Percentiles rank a stretch among this genome's conserved stretches.
These are phyloP conservation scores for Aspergillus ustus DNA, from an alignment of 2,329 filamentous ascomycete genomes.

Conservation along the genomic window DNA sequence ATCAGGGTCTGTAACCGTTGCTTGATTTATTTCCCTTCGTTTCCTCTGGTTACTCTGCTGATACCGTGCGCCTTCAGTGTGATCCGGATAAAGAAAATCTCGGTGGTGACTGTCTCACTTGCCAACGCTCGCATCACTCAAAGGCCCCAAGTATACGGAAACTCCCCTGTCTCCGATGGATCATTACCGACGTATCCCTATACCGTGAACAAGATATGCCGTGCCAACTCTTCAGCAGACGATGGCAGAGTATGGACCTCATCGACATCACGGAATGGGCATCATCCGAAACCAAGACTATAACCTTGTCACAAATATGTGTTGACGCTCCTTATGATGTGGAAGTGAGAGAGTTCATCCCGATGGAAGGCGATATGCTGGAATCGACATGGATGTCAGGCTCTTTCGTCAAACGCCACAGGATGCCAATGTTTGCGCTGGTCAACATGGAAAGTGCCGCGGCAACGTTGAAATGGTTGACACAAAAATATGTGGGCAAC, in stretches of 20 bases:
- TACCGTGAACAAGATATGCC: conserved; percentile 20
- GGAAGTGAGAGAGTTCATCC: conserved; percentile 14
- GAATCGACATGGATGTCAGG: conserved; percentile 13
- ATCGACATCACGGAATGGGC: conserved; percentile 20
- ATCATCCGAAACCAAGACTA: conserved; percentile 15
- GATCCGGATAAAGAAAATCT: conserved; percentile 14
- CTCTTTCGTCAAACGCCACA: conserved; percentile 5
- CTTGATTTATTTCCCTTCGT: background rate
- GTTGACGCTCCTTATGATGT: conserved; percentile 16
- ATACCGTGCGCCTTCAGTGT: conserved; percentile 8
- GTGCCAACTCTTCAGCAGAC: conserved; percentile 17
- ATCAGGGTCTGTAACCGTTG: conserved; percentile 9
- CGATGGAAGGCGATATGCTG: conserved; percentile 16
- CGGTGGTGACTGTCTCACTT: conserved; percentile 15
- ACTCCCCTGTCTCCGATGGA: conserved; percentile 17
- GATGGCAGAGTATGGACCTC: conserved; percentile 19
- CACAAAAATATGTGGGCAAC: conserved; percentile 10
- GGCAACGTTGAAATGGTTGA: conserved; percentile 9
- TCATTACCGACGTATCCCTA: conserved; percentile 18
- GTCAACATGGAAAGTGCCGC: conserved; percentile 14
- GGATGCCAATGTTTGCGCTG: conserved; percentile 14
- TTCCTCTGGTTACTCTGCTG: background rate
- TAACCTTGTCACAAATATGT: conserved; percentile 15
- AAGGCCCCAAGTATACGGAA: conserved; percentile 10
- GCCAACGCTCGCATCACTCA: conserved; percentile 16